Base-by-base conservation (phyloP, 805 yeast genomes). In the Wickerhamiella allomyrinae region DNA sequence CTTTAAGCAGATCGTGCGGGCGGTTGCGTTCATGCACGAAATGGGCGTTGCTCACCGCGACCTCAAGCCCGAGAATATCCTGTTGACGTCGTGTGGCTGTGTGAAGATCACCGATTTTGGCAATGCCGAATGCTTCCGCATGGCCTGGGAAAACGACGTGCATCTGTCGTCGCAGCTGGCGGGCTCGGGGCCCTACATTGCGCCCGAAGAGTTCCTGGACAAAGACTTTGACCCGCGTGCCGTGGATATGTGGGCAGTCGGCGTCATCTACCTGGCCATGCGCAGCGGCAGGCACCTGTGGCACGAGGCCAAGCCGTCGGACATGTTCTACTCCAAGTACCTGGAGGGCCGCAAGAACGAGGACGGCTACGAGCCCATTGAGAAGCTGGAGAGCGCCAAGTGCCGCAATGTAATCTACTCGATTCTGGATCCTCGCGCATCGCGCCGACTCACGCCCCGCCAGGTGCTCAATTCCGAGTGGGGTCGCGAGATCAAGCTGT, bases 31-130 rank as follows among this genome's bases (percentile, higher is more conserved):
- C 60, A 77, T 87, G 76, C 95, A 86, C 60, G 72, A 75, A 13
- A 85, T 78, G 58, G 96, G 96, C 34, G 86, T 87, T 21, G 86
- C 95, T 1, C 95, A 86, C 61, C 81, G 94, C 57, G 96, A 86
- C 57, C 65, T 86, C 45, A 86, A 86, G 58, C 85, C 93, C n/a
- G 96, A 86, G 53, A 86, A 86, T 57, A 65, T 86, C 24, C 59
- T 86, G 22, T 64, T 86, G 39, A 76, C 82, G 3, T 64, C 71
- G 14, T 61, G 67, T 42, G 89, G 91, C 10, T 68, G 73, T 44
- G 65, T 77, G 41, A 78, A 77, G 56, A 73, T 79, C 39, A 73
- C 84, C 27, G 96, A 86, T 59, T 86, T 86, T 60, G 96, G 96
- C 25, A 83, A 87, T 37, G 77, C 93, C 37, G 86, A 81, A 45